Conservation (phyloP, 257 asterid species). For the Linderniella brevidens region DNA sequence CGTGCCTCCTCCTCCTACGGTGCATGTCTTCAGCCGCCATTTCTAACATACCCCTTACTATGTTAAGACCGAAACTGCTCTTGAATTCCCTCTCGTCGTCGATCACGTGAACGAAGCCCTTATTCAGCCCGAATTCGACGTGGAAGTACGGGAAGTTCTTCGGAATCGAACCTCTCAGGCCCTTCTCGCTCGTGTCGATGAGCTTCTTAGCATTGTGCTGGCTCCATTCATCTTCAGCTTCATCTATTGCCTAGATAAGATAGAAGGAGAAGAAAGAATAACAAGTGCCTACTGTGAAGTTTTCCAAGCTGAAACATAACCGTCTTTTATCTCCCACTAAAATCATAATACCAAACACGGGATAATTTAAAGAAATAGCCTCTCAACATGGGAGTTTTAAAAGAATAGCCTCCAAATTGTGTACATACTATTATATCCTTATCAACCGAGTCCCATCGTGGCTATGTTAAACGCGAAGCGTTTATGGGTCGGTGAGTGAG, state of each 20-base stretch:
- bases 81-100: constrained; percentile 63
- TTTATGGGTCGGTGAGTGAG: no score
- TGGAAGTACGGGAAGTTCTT: constrained; percentile 87
- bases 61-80: constrained; percentile 72
- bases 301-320: background rate
- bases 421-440: no score
- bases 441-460: no score
- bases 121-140: constrained; percentile 75
- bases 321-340: no score
- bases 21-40: constrained; percentile 91
- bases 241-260: constrained; percentile 69
- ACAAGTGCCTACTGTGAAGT: background rate
- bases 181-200: constrained; percentile 79
- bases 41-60: constrained; percentile 62
- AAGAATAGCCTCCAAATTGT: no score
- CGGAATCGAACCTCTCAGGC: constrained; percentile 74
- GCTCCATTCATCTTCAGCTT: constrained; percentile 98
- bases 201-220: constrained; percentile 94
- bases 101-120: constrained; percentile 89
- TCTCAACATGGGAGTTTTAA: no score
- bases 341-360: no score
- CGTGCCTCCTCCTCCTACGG: constrained; percentile 52
- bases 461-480: no score
- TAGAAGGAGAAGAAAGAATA: no score
- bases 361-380: no score